Evolutionary conservation across 768 basidiomycete genomes (phyloP).

Genomic region (Hypsizygus marmoreus): DNA sequence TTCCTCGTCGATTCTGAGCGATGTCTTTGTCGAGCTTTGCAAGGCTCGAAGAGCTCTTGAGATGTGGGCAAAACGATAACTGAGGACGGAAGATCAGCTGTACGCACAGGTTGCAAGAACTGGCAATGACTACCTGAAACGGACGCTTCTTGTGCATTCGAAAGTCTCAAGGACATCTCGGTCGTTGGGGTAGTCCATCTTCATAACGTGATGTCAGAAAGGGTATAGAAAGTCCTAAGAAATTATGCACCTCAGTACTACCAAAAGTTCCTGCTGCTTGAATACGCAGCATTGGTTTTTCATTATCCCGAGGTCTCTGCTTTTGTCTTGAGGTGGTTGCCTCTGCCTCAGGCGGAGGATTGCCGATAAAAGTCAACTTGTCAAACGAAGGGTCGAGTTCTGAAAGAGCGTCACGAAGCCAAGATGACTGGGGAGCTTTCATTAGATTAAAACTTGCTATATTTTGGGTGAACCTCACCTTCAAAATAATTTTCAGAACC

Average conservation of each 20-base stretch:
- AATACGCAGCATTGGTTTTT: conserved; percentile 76
- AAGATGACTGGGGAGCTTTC: conserved; percentile 62
- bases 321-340: conserved; percentile 15
- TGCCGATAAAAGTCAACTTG: conserved; percentile 80
- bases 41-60: conserved; percentile 71
- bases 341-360: conserved; percentile 48
- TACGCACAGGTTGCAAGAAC: background rate
- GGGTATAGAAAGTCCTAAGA: background rate
- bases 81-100: conserved; percentile 28
- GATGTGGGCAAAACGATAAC: conserved; percentile 85
- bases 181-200: conserved; percentile 98
- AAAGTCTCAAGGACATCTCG: conserved; percentile 89
- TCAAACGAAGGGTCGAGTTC: conserved; percentile 91
- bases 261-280: conserved; percentile 83
- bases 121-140: conserved; percentile 62
- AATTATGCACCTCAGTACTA: conserved; percentile 67
- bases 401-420: conserved; percentile 89
- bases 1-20: conserved; percentile 79
- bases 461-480: conserved; percentile 49
- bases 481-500: conserved; percentile 81
- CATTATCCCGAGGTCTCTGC: conserved; percentile 25
- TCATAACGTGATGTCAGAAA: conserved; percentile 3
- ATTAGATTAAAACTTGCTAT: too few relatives aligned
- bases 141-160: conserved; percentile 68
- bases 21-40: conserved; percentile 84